A percentile compares a stretch with the other conserved stretches of the same genome.
Conservation (phyloP, 1,284 basidiomycete species). For the Rhodotorula sp. region DNA sequence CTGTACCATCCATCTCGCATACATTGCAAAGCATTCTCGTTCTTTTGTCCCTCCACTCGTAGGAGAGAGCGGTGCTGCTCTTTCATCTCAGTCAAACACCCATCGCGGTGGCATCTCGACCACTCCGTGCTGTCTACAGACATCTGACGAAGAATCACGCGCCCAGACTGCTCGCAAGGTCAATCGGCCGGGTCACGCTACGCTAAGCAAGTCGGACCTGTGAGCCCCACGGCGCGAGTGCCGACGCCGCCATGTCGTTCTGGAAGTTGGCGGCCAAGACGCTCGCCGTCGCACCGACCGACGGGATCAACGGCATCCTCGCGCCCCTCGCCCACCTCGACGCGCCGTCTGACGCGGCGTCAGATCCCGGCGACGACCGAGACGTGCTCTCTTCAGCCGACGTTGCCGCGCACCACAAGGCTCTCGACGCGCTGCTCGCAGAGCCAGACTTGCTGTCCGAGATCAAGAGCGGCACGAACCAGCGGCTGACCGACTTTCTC, state of each 20-base stretch:
- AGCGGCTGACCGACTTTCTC: constrained; percentile 36
- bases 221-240: not conserved
- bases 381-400: constrained; percentile 12
- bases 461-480: constrained; percentile 38
- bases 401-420: constrained; percentile 10
- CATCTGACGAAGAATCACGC: not conserved
- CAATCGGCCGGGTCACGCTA: too few relatives aligned
- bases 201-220: too few relatives aligned
- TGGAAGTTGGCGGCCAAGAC: constrained; percentile 33
- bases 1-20: not conserved
- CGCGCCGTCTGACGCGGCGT: not conserved
- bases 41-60: too few relatives aligned
- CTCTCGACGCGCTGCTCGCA: constrained; percentile 34
- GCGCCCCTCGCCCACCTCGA: constrained; percentile 20
- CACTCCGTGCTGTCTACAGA: too few relatives aligned
- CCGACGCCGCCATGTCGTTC: constrained; percentile 22
- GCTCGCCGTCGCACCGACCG: constrained; percentile 29
- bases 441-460: constrained; percentile 37
- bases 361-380: not conserved
- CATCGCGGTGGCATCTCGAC: too few relatives aligned
- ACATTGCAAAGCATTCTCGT: not conserved
- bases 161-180: not conserved
- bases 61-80: not conserved
- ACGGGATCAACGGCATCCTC: constrained; percentile 33
- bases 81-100: not conserved